Evolutionary conservation across 306 rosid species (phyloP).

Genomic region (Acacia confusa): DNA sequence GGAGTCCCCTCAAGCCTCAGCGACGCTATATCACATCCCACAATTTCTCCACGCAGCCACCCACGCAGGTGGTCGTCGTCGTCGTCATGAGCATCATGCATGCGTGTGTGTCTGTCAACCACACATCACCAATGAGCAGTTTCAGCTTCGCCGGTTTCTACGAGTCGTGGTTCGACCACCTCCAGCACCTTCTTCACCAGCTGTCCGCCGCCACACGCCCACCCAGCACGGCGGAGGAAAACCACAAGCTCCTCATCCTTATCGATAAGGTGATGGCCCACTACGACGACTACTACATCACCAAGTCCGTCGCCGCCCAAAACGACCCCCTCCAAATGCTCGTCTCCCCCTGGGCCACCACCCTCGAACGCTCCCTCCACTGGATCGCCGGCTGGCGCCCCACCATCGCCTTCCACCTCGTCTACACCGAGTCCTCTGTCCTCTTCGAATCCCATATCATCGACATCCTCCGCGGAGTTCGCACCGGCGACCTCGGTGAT

Average conservation of each 20-base stretch:
- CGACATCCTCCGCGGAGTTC: conserved; percentile 67
- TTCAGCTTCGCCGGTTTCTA: conserved; percentile 48
- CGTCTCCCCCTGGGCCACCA: conserved; percentile 71
- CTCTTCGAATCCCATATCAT: conserved; percentile 69
- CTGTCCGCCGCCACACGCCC: conserved; percentile 37
- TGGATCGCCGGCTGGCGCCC: conserved; percentile 94
- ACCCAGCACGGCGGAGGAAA: conserved; percentile 35
- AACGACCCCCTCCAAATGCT: conserved; percentile 50
- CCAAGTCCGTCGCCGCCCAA: conserved; percentile 53
- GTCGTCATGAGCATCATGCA: neutral
- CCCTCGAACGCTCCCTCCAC: conserved; percentile 70
- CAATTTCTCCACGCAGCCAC: neutral
- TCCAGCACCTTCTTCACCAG: conserved; percentile 43
- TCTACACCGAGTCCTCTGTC: conserved; percentile 76
- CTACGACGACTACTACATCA: conserved; percentile 50
- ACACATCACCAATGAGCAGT: neutral
- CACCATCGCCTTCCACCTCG: conserved; percentile 77
- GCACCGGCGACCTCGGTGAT: conserved; percentile 88
- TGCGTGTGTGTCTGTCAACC: neutral
- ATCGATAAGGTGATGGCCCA: conserved; percentile 56
- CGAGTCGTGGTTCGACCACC: conserved; percentile 57
- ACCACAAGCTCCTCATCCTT: conserved; percentile 29
- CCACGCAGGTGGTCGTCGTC: neutral
- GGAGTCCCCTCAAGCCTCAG: neutral
- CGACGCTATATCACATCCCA: neutral